phyloP scores from a whole-genome alignment of 1,139 yeast genomes.

The Pichia sp. region DNA sequence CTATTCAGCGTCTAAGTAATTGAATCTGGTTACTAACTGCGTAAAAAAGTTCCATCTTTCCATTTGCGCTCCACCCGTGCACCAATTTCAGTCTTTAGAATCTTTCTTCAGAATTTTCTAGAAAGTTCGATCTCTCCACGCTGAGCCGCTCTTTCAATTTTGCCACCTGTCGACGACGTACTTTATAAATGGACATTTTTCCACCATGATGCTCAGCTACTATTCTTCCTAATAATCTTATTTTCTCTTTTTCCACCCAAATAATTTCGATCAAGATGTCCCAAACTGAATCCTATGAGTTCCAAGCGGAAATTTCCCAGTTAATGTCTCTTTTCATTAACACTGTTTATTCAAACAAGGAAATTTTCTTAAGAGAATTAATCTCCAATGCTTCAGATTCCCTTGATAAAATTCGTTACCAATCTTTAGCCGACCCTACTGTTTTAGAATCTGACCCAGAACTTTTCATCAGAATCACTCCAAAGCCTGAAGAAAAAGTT shows the following conservation, averaged over 20 bases:
- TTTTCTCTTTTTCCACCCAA: background rate
- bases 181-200: background rate
- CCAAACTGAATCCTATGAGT: constrained; percentile 82
- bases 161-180: background rate
- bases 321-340: constrained; percentile 99
- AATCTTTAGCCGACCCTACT: constrained; percentile 88
- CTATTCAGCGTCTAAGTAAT: no score
- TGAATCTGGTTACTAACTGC: no score
- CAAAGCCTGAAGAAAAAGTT: constrained; percentile 88
- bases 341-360: constrained; percentile 99
- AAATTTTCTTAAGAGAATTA: constrained; percentile 97
- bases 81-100: background rate
- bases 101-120: background rate
- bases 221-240: background rate
- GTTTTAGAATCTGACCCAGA: constrained; percentile 94
- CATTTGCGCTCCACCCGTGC: background rate
- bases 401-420: constrained; percentile 93
- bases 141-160: background rate
- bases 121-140: background rate
- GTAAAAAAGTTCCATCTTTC: no score
- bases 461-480: constrained; percentile 94
- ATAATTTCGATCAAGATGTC: constrained; percentile 33
- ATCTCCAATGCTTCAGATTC: constrained; percentile 98
- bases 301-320: constrained; percentile 99
- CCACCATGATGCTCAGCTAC: background rate